Conservation (phyloP, 2,329 filamentous ascomycete species). For the Diplocarpon rosae region DNA sequence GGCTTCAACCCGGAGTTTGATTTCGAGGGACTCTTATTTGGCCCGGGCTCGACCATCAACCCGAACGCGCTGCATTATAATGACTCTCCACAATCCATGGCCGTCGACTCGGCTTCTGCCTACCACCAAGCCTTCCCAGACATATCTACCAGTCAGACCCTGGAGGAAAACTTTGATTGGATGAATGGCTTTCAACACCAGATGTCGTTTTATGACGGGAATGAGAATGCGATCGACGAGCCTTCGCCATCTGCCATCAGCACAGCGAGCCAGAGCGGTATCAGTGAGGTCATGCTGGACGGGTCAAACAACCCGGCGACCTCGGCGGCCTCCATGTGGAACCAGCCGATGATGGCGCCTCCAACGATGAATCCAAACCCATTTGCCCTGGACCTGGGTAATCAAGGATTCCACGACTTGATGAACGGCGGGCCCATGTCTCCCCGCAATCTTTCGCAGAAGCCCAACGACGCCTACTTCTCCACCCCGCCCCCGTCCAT, state of each 20-base stretch:
- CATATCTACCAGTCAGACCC: slow-evolving; percentile 43
- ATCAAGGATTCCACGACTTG: slow-evolving; percentile 67
- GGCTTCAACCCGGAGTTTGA: slow-evolving; percentile 56
- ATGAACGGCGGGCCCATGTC: slow-evolving; percentile 62
- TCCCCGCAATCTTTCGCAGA: slow-evolving; percentile 62
- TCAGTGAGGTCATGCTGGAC: slow-evolving; percentile 86
- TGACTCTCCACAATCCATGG: slow-evolving; percentile 60
- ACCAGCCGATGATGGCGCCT: slow-evolving; percentile 57
- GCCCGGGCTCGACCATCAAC: slow-evolving; percentile 58
- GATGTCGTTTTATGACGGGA: slow-evolving; percentile 56
- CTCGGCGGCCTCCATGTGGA: slow-evolving; percentile 52
- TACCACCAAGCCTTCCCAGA: slow-evolving; percentile 47
- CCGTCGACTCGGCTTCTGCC: slow-evolving; percentile 49
- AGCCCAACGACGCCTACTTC: slow-evolving; percentile 67
- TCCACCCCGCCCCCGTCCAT: slow-evolving; percentile 67
- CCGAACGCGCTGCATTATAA: slow-evolving; percentile 73
- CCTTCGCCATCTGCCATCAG: slow-evolving; percentile 95
- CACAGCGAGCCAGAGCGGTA: slow-evolving; percentile 82
- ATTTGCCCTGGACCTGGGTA: slow-evolving; percentile 65
- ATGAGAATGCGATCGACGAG: slow-evolving; percentile 76
- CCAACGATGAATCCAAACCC: slow-evolving; percentile 53
- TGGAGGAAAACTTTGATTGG: slow-evolving; percentile 80
- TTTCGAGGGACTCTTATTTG: slow-evolving; percentile 60
- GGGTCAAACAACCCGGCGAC: slow-evolving; percentile 55
- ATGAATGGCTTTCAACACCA: slow-evolving; percentile 70